phyloP scores from a whole-genome alignment of 352 stramenopile species.

The Halophytophthora batemanensis region DNA sequence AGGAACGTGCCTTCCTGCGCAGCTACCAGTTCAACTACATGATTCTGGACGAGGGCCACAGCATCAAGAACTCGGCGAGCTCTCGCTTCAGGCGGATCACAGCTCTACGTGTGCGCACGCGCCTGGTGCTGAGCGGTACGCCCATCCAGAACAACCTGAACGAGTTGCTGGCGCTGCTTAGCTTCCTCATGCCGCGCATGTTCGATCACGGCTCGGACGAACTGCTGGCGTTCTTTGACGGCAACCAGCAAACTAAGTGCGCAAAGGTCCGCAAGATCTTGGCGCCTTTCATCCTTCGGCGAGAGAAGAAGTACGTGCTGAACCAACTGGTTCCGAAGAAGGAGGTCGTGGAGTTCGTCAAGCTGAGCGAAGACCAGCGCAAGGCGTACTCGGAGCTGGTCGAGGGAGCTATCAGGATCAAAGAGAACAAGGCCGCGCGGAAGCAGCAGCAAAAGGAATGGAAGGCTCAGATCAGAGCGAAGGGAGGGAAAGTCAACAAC shows the following conservation, averaged over 20 bases:
- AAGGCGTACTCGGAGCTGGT: slow-evolving; percentile 86
- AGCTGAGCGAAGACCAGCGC: slow-evolving; percentile 93
- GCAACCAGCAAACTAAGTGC: too few species aligned
- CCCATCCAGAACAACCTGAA: slow-evolving; percentile 98
- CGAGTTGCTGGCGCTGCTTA: slow-evolving; percentile 98
- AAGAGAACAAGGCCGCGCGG: slow-evolving; percentile 37
- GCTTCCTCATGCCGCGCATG: slow-evolving; percentile 96
- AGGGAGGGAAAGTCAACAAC: slow-evolving; percentile 39
- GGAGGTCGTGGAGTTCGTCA: slow-evolving; percentile 98
- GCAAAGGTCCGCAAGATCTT: slow-evolving; percentile 97
- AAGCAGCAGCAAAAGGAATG: slow-evolving; percentile 52
- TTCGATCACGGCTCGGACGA: too few species aligned
- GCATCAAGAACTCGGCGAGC: slow-evolving; percentile 97
- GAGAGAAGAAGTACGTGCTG: slow-evolving; percentile 94
- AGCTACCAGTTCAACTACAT: slow-evolving; percentile 93
- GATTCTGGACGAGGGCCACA: slow-evolving; percentile 97
- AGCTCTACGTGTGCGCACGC: too few species aligned
- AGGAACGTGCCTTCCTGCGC: too few species aligned
- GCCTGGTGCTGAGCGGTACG: slow-evolving; percentile 94
- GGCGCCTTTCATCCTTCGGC: slow-evolving; percentile 94
- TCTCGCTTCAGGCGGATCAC: too few species aligned
- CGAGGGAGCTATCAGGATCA: slow-evolving; percentile 63
- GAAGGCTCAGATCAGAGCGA: slow-evolving; percentile 54
- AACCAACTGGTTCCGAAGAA: slow-evolving; percentile 95
- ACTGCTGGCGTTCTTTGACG: slow-evolving; percentile 96